Evolutionary conservation across 805 yeast genomes (phyloP), one percentile per base, ranked within the genome.

Genomic region (Candida loeiensis): DNA sequence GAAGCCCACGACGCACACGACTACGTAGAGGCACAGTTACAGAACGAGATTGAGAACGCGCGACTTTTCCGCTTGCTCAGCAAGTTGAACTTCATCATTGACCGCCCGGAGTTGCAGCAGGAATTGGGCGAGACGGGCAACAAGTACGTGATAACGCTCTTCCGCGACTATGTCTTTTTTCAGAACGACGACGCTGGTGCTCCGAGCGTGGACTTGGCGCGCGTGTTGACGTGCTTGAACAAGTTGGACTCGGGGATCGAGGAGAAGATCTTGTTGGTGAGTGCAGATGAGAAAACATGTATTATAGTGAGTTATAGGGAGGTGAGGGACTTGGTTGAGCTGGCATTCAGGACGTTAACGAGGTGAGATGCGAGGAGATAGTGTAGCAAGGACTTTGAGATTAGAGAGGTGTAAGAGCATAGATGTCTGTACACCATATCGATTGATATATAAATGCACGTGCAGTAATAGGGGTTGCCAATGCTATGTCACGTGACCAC

Each of bases 231-330:
- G 36, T 77, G 84, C 51, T 66, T 93, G 53, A 91, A 91, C 63
- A 93, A 91, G 61, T 68, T 93, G 48, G 99, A 93, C 56, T 95
- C 91, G 4, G 98, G 97, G 1, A 74, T 83, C 24, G 89, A 86
- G 37, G 99, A 93, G 61, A 80, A 77, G 49, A 63, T 93, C 12
- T 66, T 90, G 57, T 71, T 93, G 38, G 87, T 88, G 1, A 82
- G 93, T 24, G 76, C 83, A 8, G 96, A 90, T 58, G 95, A 88
- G 56, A 82, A 80, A 66, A 82, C 79, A 33, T 89, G 97, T 58
- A 66, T 93, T 45, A 81, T 93, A 29, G 83, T 87, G 40, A 79
- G 90, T 51, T 93, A 84, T 60, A 85, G 84, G 63, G 96, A 89
- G 61, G 67, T 93, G 46, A 78, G 80, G 57, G 83, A 77, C 48